phyloP scores from a whole-genome alignment of 2,329 filamentous ascomycete species.

The Clathrospora elynae region DNA sequence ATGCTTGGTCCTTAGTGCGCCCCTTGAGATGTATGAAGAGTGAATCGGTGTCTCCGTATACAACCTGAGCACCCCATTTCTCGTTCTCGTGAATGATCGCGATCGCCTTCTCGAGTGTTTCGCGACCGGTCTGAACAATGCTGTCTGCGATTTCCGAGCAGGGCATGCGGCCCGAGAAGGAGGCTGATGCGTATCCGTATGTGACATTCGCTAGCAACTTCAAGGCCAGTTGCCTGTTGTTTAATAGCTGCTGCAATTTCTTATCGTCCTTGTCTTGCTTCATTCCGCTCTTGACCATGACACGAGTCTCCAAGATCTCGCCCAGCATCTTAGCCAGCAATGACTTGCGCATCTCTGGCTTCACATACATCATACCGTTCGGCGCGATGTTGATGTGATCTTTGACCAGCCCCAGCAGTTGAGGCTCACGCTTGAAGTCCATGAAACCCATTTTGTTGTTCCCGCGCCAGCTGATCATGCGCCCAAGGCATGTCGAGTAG shows the following conservation, averaged over 20 bases:
- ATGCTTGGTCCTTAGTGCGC: constrained; percentile 84
- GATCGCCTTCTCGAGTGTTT: constrained; percentile 93
- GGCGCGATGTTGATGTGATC: constrained; percentile 90
- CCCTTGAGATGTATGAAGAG: constrained; percentile 90
- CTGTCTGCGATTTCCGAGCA: constrained; percentile 98
- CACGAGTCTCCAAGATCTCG: constrained; percentile 91
- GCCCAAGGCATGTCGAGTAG: constrained; percentile 93
- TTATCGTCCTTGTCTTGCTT: constrained; percentile 89
- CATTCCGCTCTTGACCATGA: constrained; percentile 99
- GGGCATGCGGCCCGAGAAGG: constrained; percentile 96
- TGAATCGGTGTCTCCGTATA: constrained; percentile 97
- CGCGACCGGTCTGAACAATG: constrained; percentile 93
- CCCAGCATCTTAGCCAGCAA: constrained; percentile 94
- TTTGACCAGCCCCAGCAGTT: constrained; percentile 76
- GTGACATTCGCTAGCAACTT: constrained; percentile 99
- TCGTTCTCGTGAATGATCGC: constrained; percentile 87
- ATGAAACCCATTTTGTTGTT: constrained; percentile 93
- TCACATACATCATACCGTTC: constrained; percentile 96
- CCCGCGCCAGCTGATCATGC: constrained; percentile 85
- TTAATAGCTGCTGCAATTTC: constrained; percentile 80
- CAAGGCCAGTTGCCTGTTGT: constrained; percentile 90
- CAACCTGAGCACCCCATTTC: constrained; percentile 91
- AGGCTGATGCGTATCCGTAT: constrained; percentile 96
- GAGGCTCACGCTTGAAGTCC: constrained; percentile 77
- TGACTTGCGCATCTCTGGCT: constrained; percentile 82